phyloP scores from a whole-genome alignment of 805 yeast genomes.

The Yamadazyma philogaea region DNA sequence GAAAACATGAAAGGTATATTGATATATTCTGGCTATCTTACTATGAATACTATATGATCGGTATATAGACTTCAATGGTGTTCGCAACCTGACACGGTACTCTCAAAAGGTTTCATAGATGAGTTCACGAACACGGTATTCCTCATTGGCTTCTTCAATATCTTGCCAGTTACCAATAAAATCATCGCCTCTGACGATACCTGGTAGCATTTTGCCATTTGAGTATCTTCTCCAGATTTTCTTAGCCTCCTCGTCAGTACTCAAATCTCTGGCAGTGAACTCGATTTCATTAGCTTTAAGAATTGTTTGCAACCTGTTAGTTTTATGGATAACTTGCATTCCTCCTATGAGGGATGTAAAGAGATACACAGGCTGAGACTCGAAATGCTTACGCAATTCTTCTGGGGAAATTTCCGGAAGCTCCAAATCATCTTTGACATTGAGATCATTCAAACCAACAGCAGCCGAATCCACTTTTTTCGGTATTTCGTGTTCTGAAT shows the following conservation, averaged over 20 bases:
- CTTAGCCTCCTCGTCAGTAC: conserved; percentile 84
- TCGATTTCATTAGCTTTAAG: conserved; percentile 69
- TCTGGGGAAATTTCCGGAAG: conserved; percentile 39
- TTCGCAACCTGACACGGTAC: too few species aligned
- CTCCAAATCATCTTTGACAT: conserved; percentile 20
- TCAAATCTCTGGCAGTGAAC: conserved; percentile 71
- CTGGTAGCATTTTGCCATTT: conserved; percentile 75
- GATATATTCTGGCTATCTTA: not conserved
- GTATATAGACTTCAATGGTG: too few species aligned
- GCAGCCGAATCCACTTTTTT: conserved; percentile 7
- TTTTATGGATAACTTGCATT: conserved; percentile 70
- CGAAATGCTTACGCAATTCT: conserved; percentile 41
- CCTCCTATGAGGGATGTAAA: conserved; percentile 89
- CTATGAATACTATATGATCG: too few species aligned
- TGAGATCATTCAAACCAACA: not conserved
- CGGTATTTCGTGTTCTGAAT: not conserved
- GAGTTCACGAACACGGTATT: conserved; percentile 58
- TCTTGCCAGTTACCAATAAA: conserved; percentile 83
- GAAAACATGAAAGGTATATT: too few species aligned
- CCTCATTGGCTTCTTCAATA: conserved; percentile 83
- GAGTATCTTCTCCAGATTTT: conserved; percentile 76
- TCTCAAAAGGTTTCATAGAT: conserved; percentile 60
- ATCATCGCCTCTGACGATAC: conserved; percentile 77
- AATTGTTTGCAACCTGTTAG: conserved; percentile 72
- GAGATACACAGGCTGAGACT: conserved; percentile 62